Base-by-base conservation (phyloP, 1,284 basidiomycete species). In the Salmacisia buchloeana region DNA sequence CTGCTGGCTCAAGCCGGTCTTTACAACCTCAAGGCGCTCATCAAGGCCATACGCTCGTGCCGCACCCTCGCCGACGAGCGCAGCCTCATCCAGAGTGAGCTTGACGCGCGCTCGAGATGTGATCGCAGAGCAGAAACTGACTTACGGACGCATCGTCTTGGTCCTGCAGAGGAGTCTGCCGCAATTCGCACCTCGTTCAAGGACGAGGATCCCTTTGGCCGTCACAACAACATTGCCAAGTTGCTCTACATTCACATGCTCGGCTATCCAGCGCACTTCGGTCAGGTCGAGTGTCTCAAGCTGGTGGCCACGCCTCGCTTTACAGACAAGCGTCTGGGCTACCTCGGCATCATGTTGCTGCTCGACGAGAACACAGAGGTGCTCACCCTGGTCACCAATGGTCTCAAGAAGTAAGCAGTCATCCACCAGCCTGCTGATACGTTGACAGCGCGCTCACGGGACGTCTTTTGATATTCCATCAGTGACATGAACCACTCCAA, bases 401-500 rank as follows among this genome's bases (percentile, higher is more conserved):
- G 93, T 33, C 82, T 98, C 73, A 99, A 99, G 83, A 99, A 98
- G 94, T 97, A 78, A 72, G 89, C 84, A 4, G n/a, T 52, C 9
- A 43, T 39, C 34, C 63, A 23, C 7, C n/a, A 39, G 21, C 5
- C 21, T 13, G 35, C 3, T 7, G 27, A 38, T 41, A 4, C 29
- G 2, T 6, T 61, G 29, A 15, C 10, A 54, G 31, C 58, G 13
- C 12, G 15, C 58, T 18, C 15, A 45, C 2, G 45, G 7, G 15
- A 39, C 31, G 23, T 13, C 29, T 18, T 18, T 41, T 25, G 31
- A 15, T n/a, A 9, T 43, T 10, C 29, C 56, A 7, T n/a, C 75
- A 97, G 94, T 82, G 96, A 98, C 82, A 94, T 99, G 92, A 97
- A 98, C 81, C 94, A 97, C 82, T 89, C 94, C 12, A 98, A 97